Evolutionary conservation across 495 filamentous ascomycete genomes (phyloP).

Genomic region (Symbiotaphrina buchneri): DNA sequence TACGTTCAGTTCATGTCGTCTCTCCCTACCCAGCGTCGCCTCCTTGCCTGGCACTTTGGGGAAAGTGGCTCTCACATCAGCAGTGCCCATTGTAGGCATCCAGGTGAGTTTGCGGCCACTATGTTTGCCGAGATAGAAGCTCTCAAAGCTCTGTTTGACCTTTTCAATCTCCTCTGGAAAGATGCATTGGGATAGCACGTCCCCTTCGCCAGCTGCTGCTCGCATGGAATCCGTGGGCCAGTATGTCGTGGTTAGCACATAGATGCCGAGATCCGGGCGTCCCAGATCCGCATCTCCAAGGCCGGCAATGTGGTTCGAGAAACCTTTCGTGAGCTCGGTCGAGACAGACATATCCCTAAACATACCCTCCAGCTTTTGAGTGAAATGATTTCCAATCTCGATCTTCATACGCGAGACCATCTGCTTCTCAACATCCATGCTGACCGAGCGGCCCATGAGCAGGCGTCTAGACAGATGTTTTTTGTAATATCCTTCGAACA

Average conservation of each 20-base stretch:
- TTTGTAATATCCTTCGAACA: slow-evolving; percentile 96
- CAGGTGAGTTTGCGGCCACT: slow-evolving; percentile 76
- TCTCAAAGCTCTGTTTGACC: slow-evolving; percentile 68
- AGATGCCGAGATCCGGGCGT: slow-evolving; percentile 57
- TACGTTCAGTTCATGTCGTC: slow-evolving; percentile 75
- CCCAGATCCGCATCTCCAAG: slow-evolving; percentile 41
- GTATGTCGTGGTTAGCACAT: slow-evolving; percentile 74
- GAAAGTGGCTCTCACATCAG: slow-evolving; percentile 67
- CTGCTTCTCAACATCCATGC: slow-evolving; percentile 75
- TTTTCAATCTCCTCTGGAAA: slow-evolving; percentile 57
- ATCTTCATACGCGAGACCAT: slow-evolving; percentile 95
- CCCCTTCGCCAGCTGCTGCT: slow-evolving; percentile 16
- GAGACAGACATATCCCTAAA: slow-evolving; percentile 93
- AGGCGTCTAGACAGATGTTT: slow-evolving; percentile 80
- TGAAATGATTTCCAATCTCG: slow-evolving; percentile 87
- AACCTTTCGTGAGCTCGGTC: slow-evolving; percentile 58
- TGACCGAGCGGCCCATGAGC: slow-evolving; percentile 66
- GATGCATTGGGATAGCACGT: slow-evolving; percentile 23
- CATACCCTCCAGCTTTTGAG: slow-evolving; percentile 83
- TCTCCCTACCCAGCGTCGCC: slow-evolving; percentile 40
- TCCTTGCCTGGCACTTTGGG: slow-evolving; percentile 37
- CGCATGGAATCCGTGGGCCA: slow-evolving; percentile 78
- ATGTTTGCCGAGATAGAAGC: slow-evolving; percentile 73
- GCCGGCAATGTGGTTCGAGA: slow-evolving; percentile 40
- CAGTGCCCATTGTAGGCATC: slow-evolving; percentile 60